Percentiles rank a stretch among this genome's conserved stretches.
Evolutionary conservation across 768 basidiomycete genomes (phyloP).

Genomic region (Kwoniella newhampshirensis): DNA sequence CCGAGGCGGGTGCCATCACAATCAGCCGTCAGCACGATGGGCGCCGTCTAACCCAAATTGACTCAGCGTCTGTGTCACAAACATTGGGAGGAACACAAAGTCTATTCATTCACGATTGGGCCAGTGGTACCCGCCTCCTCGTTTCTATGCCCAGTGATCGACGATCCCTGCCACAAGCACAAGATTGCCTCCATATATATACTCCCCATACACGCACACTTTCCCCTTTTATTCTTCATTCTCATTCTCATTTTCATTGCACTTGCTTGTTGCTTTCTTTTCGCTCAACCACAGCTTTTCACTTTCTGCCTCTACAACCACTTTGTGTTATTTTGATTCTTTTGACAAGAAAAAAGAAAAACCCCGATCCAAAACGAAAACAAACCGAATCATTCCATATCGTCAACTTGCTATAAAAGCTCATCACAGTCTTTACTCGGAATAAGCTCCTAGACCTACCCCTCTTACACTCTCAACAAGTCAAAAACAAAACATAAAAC

Average conservation of each 20-base stretch:
- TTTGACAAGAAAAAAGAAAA: conserved; percentile 24
- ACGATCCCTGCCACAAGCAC: too few relatives aligned
- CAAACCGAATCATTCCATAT: conserved; percentile 1
- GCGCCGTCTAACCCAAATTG: too few relatives aligned
- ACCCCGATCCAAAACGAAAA: conserved; percentile 9
- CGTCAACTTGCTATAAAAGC: conserved; percentile 15
- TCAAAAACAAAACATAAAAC: background rate
- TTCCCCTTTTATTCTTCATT: background rate
- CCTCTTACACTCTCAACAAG: conserved; percentile 3
- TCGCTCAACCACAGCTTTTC: conserved; percentile 2
- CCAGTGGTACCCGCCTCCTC: too few relatives aligned
- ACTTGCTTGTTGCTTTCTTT: conserved; percentile 3
- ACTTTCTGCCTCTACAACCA: conserved; percentile 4
- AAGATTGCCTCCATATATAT: too few relatives aligned
- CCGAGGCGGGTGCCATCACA: too few relatives aligned
- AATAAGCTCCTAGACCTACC: background rate
- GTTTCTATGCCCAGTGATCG: too few relatives aligned
- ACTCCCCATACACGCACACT: background rate
- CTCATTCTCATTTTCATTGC: conserved; percentile 6
- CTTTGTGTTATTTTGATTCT: conserved; percentile 15
- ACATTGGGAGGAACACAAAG: too few relatives aligned
- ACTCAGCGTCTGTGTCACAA: too few relatives aligned
- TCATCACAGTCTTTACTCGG: conserved; percentile 9
- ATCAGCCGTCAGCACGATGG: too few relatives aligned
- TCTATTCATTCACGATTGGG: too few relatives aligned